These are phyloP conservation scores for Chlamydomonas asymmetrica DNA, from an alignment of 139 green algal genomes.

Conservation along the genomic window DNA sequence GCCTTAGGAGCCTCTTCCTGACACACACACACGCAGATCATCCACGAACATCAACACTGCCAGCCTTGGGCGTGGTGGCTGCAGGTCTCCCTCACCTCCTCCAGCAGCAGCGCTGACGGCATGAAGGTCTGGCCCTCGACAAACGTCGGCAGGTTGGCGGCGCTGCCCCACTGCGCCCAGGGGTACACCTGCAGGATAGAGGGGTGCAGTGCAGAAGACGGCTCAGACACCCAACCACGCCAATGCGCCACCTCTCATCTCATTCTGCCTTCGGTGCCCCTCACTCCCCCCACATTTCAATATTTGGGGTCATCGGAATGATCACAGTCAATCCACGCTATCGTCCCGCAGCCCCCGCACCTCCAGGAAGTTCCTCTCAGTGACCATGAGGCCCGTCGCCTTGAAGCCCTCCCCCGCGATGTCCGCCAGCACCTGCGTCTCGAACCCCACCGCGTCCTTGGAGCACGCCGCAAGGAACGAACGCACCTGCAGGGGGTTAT, in stretches of 20 bases:
- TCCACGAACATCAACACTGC: too few species aligned
- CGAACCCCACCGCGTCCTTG: conserved; percentile 81
- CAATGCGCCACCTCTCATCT: too few species aligned
- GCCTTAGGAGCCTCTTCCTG: not conserved
- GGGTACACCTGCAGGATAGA: too few species aligned
- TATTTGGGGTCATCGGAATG: too few species aligned
- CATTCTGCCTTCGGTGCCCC: too few species aligned
- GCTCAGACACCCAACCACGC: too few species aligned
- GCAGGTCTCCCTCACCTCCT: conserved; percentile 3
- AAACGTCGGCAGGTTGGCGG: conserved; percentile 76
- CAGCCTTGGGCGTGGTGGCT: too few species aligned
- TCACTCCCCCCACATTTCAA: too few species aligned
- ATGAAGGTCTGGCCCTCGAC: conserved; percentile 71
- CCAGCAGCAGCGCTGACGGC: conserved; percentile 75
- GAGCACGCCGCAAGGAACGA: conserved; percentile 94
- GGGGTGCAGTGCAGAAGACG: too few species aligned
- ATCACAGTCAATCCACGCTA: not conserved
- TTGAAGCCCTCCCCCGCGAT: conserved; percentile 54
- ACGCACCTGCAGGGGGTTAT: too few species aligned
- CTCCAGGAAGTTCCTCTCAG: conserved; percentile 93
- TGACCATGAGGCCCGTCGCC: conserved; percentile 87
- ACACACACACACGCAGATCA: conserved; percentile 2
- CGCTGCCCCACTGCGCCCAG: conserved; percentile 84
- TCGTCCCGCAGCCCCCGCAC: not conserved
- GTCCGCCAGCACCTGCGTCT: conserved; percentile 81